Base-by-base conservation (phyloP, 2,329 filamentous ascomycete species). In the Pestalotiopsis sp. region DNA sequence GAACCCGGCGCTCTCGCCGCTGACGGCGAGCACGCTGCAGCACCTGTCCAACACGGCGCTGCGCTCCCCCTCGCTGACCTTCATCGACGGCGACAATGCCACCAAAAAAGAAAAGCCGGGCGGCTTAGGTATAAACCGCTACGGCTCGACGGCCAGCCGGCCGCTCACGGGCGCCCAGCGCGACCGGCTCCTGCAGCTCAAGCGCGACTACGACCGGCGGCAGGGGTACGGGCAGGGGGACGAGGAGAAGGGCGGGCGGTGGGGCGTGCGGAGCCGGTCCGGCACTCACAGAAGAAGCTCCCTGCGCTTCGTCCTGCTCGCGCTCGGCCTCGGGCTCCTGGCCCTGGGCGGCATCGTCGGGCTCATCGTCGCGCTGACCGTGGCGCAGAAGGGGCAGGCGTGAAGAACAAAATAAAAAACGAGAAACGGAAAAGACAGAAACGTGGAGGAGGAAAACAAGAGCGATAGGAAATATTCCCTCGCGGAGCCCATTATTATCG, bases 131-230 rank as follows among this genome's bases (percentile, higher is more conserved):
- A 23, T 39, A 17, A 17, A 31, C 27, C 61, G 57, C 17, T 36
- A 13, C 23, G 41, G 39, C 6, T 49, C 38, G 27, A 62, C 59
- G 13, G 38, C 61, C 36, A 45, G 38, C n/a, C 23, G 57, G 11
- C 39, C 61, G 64, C 64, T 66, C 12, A 66, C 64, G 31, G 17
- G 41, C 23, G 56, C 52, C 36, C 64, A 66, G 64, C 52, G 56
- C 27, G 64, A 60, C 36, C 64, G 64, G 64, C 64, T 66, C 9
- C 36, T 27, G 52, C 52, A 66, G 64, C 58, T 66, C 52, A 66
- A 66, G 64, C 45, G 36, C 23, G 31, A n/a, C 52, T 52, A 66
- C 31, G 64, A 66, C 36, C 23, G 31, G 36, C 20, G 64, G n/a
- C 25, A 56, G 64, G 52, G 56, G 12, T 36, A 23, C 27, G 25